These are phyloP conservation scores for Brasenia schreberi DNA, from an alignment of 164 flowering plant genomes.

Conservation along the genomic window DNA sequence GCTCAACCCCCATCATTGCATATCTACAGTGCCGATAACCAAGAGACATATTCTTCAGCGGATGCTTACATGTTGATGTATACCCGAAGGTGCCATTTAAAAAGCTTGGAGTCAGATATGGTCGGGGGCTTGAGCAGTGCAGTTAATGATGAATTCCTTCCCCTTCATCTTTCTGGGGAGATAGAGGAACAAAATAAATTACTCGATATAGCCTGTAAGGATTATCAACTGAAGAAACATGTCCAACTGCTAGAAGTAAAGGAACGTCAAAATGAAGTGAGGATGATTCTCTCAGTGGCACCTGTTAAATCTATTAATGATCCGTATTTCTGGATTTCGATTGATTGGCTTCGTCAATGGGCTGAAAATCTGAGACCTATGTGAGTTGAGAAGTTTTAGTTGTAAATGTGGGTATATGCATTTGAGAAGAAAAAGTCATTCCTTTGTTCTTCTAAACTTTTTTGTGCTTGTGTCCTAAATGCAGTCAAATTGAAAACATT, in stretches of 20 bases:
- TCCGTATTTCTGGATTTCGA: constrained; percentile 68
- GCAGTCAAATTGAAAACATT: constrained; percentile 66
- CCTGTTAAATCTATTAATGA: constrained; percentile 58
- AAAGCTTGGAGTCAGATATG: constrained; percentile 6
- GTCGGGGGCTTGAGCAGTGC: neutral
- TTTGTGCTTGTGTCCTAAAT: constrained; percentile 3
- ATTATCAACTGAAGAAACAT: constrained; percentile 50
- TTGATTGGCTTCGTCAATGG: constrained; percentile 97
- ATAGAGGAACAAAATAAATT: constrained; percentile 37
- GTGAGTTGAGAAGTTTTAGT: constrained; percentile 34
- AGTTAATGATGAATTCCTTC: constrained; percentile 24
- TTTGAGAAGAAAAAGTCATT: too few relatives aligned
- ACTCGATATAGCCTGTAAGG: constrained; percentile 32
- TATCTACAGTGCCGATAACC: constrained; percentile 9
- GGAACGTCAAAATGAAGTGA: constrained; percentile 67
- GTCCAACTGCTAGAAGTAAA: constrained; percentile 29
- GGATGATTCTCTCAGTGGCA: constrained; percentile 70
- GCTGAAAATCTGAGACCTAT: constrained; percentile 46
- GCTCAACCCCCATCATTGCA: constrained; percentile 19
- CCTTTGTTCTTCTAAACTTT: too few relatives aligned
- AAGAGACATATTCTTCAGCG: constrained; percentile 53
- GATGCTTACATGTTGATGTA: constrained; percentile 99
- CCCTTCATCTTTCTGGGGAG: constrained; percentile 54
- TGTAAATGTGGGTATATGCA: neutral
- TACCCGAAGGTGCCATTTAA: constrained; percentile 21